Base-by-base conservation (phyloP, 2,329 filamentous ascomycete species). In the Trichoderma sp. region DNA sequence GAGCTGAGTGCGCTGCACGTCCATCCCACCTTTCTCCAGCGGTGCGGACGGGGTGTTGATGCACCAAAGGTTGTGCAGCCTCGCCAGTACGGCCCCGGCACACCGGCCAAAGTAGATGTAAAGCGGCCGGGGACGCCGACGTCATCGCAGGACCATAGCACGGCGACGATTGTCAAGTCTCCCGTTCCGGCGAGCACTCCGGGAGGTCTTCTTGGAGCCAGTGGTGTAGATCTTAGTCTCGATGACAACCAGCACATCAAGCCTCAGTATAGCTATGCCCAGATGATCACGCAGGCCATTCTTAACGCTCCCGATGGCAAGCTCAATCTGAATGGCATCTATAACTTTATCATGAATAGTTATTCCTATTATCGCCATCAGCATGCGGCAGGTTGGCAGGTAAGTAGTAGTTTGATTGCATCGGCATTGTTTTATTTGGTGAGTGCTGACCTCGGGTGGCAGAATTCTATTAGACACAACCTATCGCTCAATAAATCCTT, bases 381-480 rank as follows among this genome's bases (percentile, higher is more conserved):
- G 76, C 83, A 84, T 66, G 83, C 85, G 70, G 90, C 90, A 72
- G 95, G 96, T 73, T 99, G 97, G 97, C 96, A 98, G 89, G 92
- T 93, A 80, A 83, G 89, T 83, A 67, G 63, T 83, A 67, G 62
- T 12, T 58, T 34, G 32, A 43, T 58, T 60, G 18, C 43, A 61
- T 70, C 6, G n/a, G 24, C 34, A 58, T 36, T 15, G 15, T 39
- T 30, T 6, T 6, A 51, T 30, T 43, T 34, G 24, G 28, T 43
- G 18, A 47, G 36, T 24, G 28, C 67, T 61, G 60, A 36, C 56
- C 32, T 43, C 11, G 39, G 21, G 26, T 26, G 30, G 24, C 58
- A 94, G 90, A 99, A 99, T 80, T 98, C 94, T 0, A 99, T 99
- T 75, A 91, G 96, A 14, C 96, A 99, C 80, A 99, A 99, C 77